Percentiles rank a stretch among this genome's conserved stretches.
phyloP scores from a whole-genome alignment of 177 flowering plant genomes.

The Telopea speciosissima region DNA sequence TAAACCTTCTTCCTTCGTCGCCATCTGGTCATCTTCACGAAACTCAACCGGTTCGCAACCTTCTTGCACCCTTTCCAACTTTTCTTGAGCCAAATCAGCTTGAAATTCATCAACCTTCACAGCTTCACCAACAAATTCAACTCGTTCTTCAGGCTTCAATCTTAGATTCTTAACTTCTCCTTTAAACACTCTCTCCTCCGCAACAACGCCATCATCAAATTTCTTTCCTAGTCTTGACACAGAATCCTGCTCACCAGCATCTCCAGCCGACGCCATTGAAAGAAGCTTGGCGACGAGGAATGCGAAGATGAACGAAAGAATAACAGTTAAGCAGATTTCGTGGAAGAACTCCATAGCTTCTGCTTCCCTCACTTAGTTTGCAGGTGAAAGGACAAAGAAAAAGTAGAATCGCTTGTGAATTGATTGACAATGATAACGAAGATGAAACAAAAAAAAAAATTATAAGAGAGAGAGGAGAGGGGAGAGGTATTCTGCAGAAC shows the following conservation, averaged over 20 bases:
- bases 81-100: constrained; percentile 4
- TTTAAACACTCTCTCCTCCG: constrained; percentile 8
- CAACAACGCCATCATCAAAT: constrained; percentile 3
- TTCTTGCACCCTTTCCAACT: not conserved
- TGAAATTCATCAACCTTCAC: constrained; percentile 11
- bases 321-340: constrained; percentile 38
- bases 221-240: not conserved
- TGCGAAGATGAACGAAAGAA: constrained; percentile 44
- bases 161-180: constrained; percentile 14
- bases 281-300: constrained; percentile 43
- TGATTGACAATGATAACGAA: too few species aligned
- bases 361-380: not conserved
- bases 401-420: not conserved
- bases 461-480: not conserved
- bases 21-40: not conserved
- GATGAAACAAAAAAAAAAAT: too few species aligned
- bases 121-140: constrained; percentile 10
- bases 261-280: constrained; percentile 10
- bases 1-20: not conserved
- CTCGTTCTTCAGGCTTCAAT: constrained; percentile 2
- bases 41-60: constrained; percentile 1
- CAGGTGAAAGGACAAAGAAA: not conserved
- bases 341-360: constrained; percentile 42
- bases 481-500: constrained; percentile 7
- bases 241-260: not conserved